Conservation (phyloP, 306 rosid species). For the Rosa chinensis region DNA sequence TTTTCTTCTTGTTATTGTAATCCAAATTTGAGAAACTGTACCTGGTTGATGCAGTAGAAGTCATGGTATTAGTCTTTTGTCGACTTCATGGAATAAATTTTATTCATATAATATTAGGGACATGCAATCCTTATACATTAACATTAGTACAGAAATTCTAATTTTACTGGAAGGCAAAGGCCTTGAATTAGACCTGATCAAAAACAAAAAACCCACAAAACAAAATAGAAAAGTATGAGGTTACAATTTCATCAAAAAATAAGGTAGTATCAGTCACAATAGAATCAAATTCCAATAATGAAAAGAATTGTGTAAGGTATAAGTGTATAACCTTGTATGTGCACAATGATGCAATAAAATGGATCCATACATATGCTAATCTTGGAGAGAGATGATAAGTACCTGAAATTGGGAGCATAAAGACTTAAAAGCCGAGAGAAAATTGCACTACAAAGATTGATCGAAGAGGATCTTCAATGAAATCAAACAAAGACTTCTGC, state of each 20-base stretch:
- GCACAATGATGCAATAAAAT: background rate
- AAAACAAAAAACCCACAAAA: background rate
- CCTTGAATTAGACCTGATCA: background rate
- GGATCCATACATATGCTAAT: background rate
- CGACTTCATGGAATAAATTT: background rate
- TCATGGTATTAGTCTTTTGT: background rate
- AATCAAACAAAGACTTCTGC: constrained; percentile 15
- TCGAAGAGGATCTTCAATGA: background rate
- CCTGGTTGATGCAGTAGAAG: constrained; percentile 22
- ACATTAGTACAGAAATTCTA: background rate
- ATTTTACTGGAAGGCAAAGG: background rate
- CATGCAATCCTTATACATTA: background rate
- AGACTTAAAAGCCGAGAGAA: constrained; percentile 21
- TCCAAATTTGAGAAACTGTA: constrained; percentile 15
- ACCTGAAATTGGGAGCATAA: constrained; percentile 32
- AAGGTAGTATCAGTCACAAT: background rate
- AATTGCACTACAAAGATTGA: constrained; percentile 7
- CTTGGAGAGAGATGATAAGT: constrained; percentile 3
- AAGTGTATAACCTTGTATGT: background rate
- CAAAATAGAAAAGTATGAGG: background rate
- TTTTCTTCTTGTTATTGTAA: constrained; percentile 16
- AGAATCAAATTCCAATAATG: background rate
- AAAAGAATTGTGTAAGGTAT: background rate
- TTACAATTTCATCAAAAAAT: background rate
- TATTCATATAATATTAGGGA: background rate